These are phyloP conservation scores for Penicillium crustosum DNA, from an alignment of 2,329 filamentous ascomycete genomes.

Conservation along the genomic window DNA sequence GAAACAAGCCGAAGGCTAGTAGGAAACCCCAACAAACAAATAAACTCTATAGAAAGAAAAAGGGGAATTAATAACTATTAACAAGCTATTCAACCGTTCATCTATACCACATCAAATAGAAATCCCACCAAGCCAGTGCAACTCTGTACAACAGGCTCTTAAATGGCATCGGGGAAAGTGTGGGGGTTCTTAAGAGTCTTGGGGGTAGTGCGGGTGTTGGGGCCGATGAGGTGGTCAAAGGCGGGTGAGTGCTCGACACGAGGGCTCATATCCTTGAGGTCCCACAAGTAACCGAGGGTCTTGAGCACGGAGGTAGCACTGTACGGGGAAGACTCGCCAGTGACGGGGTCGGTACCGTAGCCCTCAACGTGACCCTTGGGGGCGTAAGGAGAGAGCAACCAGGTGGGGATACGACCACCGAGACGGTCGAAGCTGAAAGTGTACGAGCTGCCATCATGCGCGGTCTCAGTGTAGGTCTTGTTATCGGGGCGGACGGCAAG, in stretches of 20 bases:
- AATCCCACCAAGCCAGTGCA: background rate
- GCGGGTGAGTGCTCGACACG: conserved; percentile 32
- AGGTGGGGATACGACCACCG: conserved; percentile 33
- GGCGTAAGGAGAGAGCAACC: conserved; percentile 32
- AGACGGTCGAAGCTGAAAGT: conserved; percentile 31
- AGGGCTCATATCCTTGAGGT: conserved; percentile 31
- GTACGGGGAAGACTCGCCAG: conserved; percentile 28
- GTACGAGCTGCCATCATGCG: conserved; percentile 25
- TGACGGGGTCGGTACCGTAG: conserved; percentile 29
- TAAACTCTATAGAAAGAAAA: background rate
- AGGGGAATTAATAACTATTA: background rate
- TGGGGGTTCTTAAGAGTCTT: conserved; percentile 24
- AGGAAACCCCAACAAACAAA: background rate
- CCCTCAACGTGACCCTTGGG: conserved; percentile 30
- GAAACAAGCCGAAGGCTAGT: background rate
- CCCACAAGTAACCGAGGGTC: conserved; percentile 34
- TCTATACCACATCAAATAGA: background rate
- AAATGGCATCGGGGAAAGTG: conserved; percentile 25
- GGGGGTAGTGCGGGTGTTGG: conserved; percentile 11
- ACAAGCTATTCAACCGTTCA: background rate
- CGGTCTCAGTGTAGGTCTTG: conserved; percentile 38
- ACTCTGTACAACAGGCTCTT: background rate
- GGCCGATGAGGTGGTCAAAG: conserved; percentile 33
- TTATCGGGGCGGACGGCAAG: conserved; percentile 35
- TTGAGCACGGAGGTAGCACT: conserved; percentile 33